phyloP scores from a whole-genome alignment of 108 stramenopile genomes.

The Stephanodiscus minutulus region DNA sequence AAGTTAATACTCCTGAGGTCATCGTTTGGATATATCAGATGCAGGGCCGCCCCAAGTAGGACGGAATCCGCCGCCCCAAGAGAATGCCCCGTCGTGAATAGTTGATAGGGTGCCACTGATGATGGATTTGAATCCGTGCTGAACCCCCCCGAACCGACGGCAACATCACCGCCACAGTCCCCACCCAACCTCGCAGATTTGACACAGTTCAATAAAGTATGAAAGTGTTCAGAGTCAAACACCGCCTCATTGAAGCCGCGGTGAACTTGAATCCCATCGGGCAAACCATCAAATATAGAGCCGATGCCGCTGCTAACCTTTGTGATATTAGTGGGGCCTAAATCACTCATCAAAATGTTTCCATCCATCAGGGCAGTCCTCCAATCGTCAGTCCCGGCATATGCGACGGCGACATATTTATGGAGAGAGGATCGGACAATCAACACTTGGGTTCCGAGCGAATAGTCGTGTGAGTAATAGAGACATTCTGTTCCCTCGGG shows the following conservation, averaged over 20 bases:
- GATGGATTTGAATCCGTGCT: neutral
- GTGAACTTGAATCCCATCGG: constrained; percentile 57
- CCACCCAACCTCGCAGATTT: constrained; percentile 49
- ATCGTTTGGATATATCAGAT: constrained; percentile 36
- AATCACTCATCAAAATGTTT: constrained; percentile 58
- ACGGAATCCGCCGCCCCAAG: constrained; percentile 80
- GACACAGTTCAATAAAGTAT: constrained; percentile 27
- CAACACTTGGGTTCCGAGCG: constrained; percentile 72
- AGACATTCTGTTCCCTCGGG: constrained; percentile 57
- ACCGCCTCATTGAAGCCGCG: constrained; percentile 83
- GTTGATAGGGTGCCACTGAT: constrained; percentile 26
- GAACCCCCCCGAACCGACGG: constrained; percentile 10
- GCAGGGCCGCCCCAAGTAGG: constrained; percentile 67
- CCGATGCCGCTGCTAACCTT: constrained; percentile 17
- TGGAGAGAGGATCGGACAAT: constrained; percentile 42
- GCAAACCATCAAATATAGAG: constrained; percentile 26
- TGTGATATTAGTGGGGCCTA: constrained; percentile 54
- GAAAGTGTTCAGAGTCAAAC: constrained; percentile 52
- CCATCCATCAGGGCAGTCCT: constrained; percentile 71
- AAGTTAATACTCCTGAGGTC: constrained; percentile 68
- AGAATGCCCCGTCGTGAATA: constrained; percentile 78
- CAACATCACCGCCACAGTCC: constrained; percentile 6
- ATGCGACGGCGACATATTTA: constrained; percentile 70
- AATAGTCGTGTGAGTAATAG: constrained; percentile 67
- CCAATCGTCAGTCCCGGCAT: constrained; percentile 85